Conservation (phyloP, 495 filamentous ascomycete genomes). For the Aspergillus carlsbadensis region DNA sequence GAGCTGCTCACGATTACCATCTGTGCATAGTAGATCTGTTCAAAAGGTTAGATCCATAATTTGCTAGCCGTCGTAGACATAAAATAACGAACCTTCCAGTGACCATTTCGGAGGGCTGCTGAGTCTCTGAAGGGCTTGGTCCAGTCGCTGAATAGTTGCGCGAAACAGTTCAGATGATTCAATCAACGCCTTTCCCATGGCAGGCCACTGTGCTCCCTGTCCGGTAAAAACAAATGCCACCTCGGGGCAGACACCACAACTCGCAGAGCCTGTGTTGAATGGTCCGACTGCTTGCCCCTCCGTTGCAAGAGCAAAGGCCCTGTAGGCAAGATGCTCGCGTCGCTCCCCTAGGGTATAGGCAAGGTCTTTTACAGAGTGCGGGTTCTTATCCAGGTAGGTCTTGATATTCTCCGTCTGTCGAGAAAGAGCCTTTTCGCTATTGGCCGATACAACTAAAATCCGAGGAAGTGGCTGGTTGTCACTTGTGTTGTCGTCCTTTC, state of each 20-base stretch:
- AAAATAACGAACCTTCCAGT: neutral
- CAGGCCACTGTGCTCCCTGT: slow-evolving; percentile 9
- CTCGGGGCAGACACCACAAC: neutral
- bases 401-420: neutral
- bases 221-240: slow-evolving; percentile 10
- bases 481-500: no score
- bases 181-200: neutral
- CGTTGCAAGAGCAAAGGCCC: neutral
- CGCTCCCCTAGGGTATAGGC: slow-evolving; percentile 3
- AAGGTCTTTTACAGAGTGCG: neutral
- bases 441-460: slow-evolving; percentile 10
- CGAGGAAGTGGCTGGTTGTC: neutral
- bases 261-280: neutral
- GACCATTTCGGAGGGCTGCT: neutral
- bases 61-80: no score
- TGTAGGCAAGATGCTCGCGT: slow-evolving; percentile 5
- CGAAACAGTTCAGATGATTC: neutral
- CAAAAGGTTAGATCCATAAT: no score
- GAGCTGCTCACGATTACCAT: neutral
- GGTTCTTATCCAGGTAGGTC: neutral
- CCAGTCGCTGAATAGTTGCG: neutral
- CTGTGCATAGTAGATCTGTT: neutral
- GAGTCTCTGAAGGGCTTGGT: neutral
- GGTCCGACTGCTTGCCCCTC: neutral
- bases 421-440: neutral